These are phyloP conservation scores for Fonsecaea nubica DNA, from an alignment of 2,329 filamentous ascomycete genomes.

Conservation along the genomic window DNA sequence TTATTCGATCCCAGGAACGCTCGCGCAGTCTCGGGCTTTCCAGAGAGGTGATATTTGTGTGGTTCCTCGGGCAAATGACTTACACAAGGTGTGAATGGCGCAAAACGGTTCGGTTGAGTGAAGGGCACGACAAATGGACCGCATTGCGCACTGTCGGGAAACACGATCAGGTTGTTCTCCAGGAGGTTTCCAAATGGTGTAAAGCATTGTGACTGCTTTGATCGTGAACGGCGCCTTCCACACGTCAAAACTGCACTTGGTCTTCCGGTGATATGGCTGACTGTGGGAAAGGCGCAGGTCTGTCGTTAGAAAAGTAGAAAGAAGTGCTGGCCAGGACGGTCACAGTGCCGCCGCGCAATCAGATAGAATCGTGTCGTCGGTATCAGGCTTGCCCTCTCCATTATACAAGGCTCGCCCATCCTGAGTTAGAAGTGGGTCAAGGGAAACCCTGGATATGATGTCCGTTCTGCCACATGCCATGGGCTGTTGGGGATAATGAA, in stretches of 20 bases:
- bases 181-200: neutral
- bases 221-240: neutral
- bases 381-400: neutral
- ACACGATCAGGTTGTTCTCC: neutral
- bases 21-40: neutral
- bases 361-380: neutral
- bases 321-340: neutral
- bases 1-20: neutral
- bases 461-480: slow-evolving; percentile 5
- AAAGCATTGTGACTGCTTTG: neutral
- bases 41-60: neutral
- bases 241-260: neutral
- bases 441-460: neutral
- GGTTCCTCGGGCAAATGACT: neutral
- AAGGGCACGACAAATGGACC: neutral
- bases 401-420: slow-evolving; percentile 4
- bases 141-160: neutral
- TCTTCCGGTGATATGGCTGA: neutral
- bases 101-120: neutral
- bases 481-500: neutral
- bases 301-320: neutral
- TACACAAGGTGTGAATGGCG: neutral
- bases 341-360: neutral
- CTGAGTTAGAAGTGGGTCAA: neutral
- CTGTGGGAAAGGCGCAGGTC: neutral